Evolutionary conservation across 208 protist species (phyloP).

Genomic region (Leishmania tarentolae): DNA sequence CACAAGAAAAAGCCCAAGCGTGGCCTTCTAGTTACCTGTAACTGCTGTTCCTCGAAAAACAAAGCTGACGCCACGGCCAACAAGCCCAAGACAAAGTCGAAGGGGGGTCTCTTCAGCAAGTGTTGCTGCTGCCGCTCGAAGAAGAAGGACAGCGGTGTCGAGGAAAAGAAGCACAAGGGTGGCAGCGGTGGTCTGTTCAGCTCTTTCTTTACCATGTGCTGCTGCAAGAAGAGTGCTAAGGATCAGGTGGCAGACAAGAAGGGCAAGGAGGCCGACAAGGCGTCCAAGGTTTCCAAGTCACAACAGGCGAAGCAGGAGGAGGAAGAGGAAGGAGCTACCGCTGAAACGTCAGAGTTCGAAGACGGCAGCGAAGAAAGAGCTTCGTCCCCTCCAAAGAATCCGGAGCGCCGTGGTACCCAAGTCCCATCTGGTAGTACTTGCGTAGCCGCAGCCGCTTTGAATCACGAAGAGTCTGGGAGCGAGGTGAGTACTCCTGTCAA

Average conservation of each 20-base stretch:
- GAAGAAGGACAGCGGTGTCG: slow-evolving; percentile 5
- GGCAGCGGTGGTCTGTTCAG: neutral
- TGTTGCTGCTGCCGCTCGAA: neutral
- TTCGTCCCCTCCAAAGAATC: neutral
- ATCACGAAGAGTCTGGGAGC: neutral
- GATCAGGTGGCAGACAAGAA: slow-evolving; percentile 10
- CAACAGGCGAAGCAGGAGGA: neutral
- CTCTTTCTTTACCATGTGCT: slow-evolving; percentile 3
- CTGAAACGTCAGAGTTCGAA: neutral
- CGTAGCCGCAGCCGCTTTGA: neutral
- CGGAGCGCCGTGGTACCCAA: slow-evolving; percentile 1
- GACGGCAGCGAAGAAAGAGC: neutral
- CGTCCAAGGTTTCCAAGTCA: slow-evolving; percentile 5
- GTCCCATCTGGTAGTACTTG: slow-evolving; percentile 1
- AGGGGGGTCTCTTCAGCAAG: slow-evolving; percentile 3
- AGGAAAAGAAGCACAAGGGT: slow-evolving; percentile 12
- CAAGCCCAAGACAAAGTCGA: too few relatives aligned
- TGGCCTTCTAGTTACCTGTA: too few relatives aligned
- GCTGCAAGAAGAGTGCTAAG: slow-evolving; percentile 4
- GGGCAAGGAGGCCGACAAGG: neutral
- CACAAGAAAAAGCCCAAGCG: too few relatives aligned
- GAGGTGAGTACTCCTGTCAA: neutral
- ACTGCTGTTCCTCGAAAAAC: neutral
- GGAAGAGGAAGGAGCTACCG: neutral
- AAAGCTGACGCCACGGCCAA: slow-evolving; percentile 8